Percentiles rank a stretch among this genome's conserved stretches.
These are phyloP conservation scores for Starmerella geochares DNA, from an alignment of 805 yeast species.

Conservation along the genomic window DNA sequence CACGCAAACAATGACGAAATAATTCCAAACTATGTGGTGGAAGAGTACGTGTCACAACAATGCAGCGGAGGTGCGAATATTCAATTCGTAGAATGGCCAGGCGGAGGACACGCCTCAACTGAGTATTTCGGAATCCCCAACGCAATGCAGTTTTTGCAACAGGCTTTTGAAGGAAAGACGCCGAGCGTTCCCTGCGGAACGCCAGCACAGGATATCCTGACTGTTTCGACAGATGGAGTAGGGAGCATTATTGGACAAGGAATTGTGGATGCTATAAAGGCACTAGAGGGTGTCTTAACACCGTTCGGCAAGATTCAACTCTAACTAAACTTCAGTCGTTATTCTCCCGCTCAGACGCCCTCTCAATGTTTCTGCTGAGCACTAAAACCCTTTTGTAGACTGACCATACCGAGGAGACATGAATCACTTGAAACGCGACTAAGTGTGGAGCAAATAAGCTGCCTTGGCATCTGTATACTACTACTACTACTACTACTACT, in stretches of 20 bases:
- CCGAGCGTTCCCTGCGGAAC: conserved; percentile 9
- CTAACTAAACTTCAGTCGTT: background rate
- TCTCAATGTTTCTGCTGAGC: too few species aligned
- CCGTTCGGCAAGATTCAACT: conserved; percentile 8
- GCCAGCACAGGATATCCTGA: background rate
- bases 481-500: too few species aligned
- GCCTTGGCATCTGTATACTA: too few species aligned
- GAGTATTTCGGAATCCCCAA: conserved; percentile 8
- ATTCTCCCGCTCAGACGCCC: too few species aligned
- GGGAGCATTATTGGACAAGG: conserved; percentile 8
- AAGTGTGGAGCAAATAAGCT: too few species aligned
- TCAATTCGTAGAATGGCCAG: background rate
- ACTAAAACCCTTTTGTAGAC: too few species aligned
- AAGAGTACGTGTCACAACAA: conserved; percentile 13
- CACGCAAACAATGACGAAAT: conserved; percentile 25
- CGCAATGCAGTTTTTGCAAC: conserved; percentile 15
- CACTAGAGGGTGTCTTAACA: background rate
- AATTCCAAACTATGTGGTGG: conserved; percentile 19
- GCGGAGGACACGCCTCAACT: conserved; percentile 4
- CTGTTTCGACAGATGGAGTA: background rate
- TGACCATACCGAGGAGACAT: too few species aligned
- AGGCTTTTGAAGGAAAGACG: conserved; percentile 11
- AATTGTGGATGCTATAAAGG: conserved; percentile 1
- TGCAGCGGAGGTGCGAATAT: too few species aligned
- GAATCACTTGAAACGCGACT: too few species aligned